Base-by-base conservation (phyloP, 1,284 basidiomycete species). In the Pholiota adiposa region DNA sequence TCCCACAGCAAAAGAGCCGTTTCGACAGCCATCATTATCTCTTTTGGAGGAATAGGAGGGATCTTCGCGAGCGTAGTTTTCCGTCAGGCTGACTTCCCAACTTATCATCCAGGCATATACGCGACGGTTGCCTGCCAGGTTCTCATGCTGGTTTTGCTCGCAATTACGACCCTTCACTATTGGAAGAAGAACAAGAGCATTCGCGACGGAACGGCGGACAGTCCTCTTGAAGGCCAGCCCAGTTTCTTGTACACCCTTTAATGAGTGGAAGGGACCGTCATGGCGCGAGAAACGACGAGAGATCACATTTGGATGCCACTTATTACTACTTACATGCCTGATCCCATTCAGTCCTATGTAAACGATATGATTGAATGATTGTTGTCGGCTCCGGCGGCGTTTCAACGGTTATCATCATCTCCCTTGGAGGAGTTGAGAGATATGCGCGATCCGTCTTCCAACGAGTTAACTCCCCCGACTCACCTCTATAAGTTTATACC, bases 1-100 rank as follows among this genome's bases (percentile, higher is more conserved):
- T 77, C 79, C 4, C 79, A 82, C 58, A 76, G 77, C 16, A 82
- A 82, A 63, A 72, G 79, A 40, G 77, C 79, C 6, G 77, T 82
- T 19, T 75, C 77, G 7, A 80, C 76, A 16, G 78, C 76, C 3
- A 66, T 81, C 23, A 72, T 77, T 9, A 67, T 80, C 51, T 75
- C 76, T n/a, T 79, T 78, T 52, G 77, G 75, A n/a, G 77, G 79
- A 21, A 64, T 78, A 36, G 79, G 79, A 34, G 79, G 79, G 9
- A 74, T 81, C 4, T 69, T 79, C 57, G 77, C 79, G 4, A 77
- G 78, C 27, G 75, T 75, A 3, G 69, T 76, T n/a, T 80, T 78
- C 59, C 75, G 75, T 11, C 73, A 79, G 62, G 63, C 59, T 23
- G 79, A 80, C 61, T 70, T 64, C 55, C 77, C 77, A 9, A 67